A percentile compares a stretch with the other conserved stretches of the same genome.
Evolutionary conservation across 2,329 filamentous ascomycete species (phyloP).

Genomic region (Acephala macrosclerotiorum): DNA sequence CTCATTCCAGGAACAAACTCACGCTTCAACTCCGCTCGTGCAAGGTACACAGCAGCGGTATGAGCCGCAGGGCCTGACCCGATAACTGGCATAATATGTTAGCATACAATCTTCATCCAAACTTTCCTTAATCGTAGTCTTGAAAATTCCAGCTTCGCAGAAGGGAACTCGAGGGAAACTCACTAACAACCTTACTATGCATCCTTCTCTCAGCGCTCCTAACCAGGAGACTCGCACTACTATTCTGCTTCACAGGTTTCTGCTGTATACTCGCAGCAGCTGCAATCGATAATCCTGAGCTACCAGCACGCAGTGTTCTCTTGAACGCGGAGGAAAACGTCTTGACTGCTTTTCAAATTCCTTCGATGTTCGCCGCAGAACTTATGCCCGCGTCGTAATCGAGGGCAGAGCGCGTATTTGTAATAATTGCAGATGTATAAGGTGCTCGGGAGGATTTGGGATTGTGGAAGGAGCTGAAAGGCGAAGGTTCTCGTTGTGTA

Average conservation of each 20-base stretch:
- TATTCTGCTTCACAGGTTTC: conserved; percentile 52
- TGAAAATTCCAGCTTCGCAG: conserved; percentile 2
- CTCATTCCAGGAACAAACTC: conserved; percentile 38
- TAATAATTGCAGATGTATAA: not conserved
- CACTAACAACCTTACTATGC: conserved; percentile 93
- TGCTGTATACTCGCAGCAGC: conserved; percentile 72
- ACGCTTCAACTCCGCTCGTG: conserved; percentile 89
- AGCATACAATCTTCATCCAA: conserved; percentile 16
- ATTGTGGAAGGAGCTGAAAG: conserved; percentile 5
- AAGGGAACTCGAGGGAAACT: conserved; percentile 48
- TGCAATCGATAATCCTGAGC: conserved; percentile 75
- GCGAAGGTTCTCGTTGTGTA: conserved; percentile 29
- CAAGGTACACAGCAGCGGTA: conserved; percentile 95
- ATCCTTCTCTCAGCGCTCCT: conserved; percentile 64
- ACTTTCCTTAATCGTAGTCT: not conserved
- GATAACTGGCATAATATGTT: conserved; percentile 62
- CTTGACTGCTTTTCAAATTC: conserved; percentile 65
- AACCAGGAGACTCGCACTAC: conserved; percentile 36
- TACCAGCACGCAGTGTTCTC: conserved; percentile 78
- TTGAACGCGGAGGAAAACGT: conserved; percentile 88
- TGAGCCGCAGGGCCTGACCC: conserved; percentile 97
- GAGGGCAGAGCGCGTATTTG: conserved; percentile 9
- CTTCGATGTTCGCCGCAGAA: not conserved
- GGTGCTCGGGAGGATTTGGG: not conserved
- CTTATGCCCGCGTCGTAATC: not conserved